Conservation (phyloP, 805 yeast species). For the Nematodospora valgi region DNA sequence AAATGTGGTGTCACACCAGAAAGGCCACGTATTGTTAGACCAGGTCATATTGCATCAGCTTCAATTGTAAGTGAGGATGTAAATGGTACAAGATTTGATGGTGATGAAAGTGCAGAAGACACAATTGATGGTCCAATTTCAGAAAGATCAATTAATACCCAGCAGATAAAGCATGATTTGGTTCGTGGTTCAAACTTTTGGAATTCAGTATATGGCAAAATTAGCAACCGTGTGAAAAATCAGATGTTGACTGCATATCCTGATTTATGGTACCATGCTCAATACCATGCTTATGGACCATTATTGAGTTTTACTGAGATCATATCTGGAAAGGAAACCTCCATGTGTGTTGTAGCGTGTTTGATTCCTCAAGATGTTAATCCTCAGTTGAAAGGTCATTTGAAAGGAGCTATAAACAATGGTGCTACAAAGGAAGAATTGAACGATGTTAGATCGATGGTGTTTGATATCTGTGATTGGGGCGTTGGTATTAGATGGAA, state of each 20-base stretch:
- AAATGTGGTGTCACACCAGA: conserved; percentile 22
- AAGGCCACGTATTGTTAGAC: conserved; percentile 26
- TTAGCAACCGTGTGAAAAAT: conserved; percentile 59
- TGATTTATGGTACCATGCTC: conserved; percentile 73
- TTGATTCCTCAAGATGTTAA: conserved; percentile 90
- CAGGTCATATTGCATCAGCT: conserved; percentile 34
- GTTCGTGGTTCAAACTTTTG: conserved; percentile 64
- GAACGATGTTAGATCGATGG: conserved; percentile 55
- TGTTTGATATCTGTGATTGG: conserved; percentile 67
- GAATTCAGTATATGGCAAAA: conserved; percentile 72
- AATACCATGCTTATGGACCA: conserved; percentile 74
- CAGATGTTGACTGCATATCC: conserved; percentile 79
- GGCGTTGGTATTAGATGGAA: conserved; percentile 53
- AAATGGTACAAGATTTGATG: conserved; percentile 34
- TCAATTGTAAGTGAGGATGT: conserved; percentile 38
- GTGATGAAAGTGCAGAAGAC: conserved; percentile 15
- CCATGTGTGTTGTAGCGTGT: conserved; percentile 72
- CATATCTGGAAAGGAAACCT: conserved; percentile 64
- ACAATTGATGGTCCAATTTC: conserved; percentile 44
- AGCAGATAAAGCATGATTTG: conserved; percentile 24
- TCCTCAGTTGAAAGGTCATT: conserved; percentile 88
- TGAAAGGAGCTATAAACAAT: conserved; percentile 77
- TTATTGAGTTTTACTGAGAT: conserved; percentile 66
- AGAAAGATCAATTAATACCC: conserved; percentile 24
- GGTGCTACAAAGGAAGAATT: conserved; percentile 70